Base-by-base conservation (phyloP, 345 rosid genomes). In the Eutrema japonicum region DNA sequence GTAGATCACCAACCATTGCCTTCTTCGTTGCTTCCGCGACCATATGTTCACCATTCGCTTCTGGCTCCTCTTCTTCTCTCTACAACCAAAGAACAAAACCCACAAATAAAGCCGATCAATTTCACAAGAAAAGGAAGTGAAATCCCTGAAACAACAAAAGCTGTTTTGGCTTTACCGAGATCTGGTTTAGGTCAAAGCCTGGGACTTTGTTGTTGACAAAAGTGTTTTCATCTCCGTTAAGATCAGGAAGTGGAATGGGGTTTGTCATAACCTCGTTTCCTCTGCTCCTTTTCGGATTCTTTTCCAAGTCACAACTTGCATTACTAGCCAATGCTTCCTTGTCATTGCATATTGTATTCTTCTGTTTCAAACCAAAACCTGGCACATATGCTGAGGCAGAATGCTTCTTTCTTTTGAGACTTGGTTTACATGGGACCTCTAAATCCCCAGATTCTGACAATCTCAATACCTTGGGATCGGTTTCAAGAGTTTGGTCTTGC, bases 61-160 rank as follows among this genome's bases (percentile, higher is more conserved):
- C 83, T n/a, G 83, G 46, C 60, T 91, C 97, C 69, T 88, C 97
- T 74, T 85, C 96, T 71, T 90, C 98, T 47, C 71, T 83, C 99
- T 91, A 85, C 80, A 83, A 35, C 9, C 56, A 55, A 22, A 55
- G 7, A 6, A 29, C 64, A 83, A 75, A 74, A 50, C 57, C 52
- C 46, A 36, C 61, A 43, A 16, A 66, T 10, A 0, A 69, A 36
- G 45, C n/a, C 30, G n/a, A 46, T 29, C 6, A 49, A 45, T 22
- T 64, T 50, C 66, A 64, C 18, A 37, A 54, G 53, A 62, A 30
- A 40, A 72, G 33, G 30, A 50, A 59, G 30, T 4, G 16, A 22
- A 22, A 22, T 22, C 18, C 6, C n/a, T 9, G 38, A 18, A 10
- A 32, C 40, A 76, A 4, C 7, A 70, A 1, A 27, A 75, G 58